Evolutionary conservation across 2,329 filamentous ascomycete genomes (phyloP).

Genomic region (Cadophora sp.): DNA sequence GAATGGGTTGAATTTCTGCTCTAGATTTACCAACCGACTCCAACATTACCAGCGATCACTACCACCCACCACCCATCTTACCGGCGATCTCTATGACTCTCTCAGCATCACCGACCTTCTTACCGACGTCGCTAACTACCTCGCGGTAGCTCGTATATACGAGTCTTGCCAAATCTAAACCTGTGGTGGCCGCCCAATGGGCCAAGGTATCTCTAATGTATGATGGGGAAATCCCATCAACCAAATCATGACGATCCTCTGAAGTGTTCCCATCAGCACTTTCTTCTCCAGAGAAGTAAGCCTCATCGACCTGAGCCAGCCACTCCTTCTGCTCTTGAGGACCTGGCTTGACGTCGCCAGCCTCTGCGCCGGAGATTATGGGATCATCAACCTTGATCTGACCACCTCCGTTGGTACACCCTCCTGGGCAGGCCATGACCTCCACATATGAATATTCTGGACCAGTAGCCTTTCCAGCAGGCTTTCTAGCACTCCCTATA

Average conservation of each 20-base stretch:
- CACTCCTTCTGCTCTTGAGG: constrained; percentile 86
- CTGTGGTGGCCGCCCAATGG: constrained; percentile 78
- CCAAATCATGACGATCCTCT: constrained; percentile 48
- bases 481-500: constrained; percentile 61
- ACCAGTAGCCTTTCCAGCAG: constrained; percentile 54
- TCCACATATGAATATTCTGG: constrained; percentile 91
- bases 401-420: constrained; percentile 96
- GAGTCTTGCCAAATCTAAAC: constrained; percentile 73
- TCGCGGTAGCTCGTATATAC: constrained; percentile 88
- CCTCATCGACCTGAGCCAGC: constrained; percentile 83
- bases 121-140: constrained; percentile 95
- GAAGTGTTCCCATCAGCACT: constrained; percentile 39
- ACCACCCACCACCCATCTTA: constrained; percentile 95
- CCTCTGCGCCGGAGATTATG: constrained; percentile 58
- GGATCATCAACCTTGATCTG: constrained; percentile 92
- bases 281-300: constrained; percentile 82
- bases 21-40: constrained; percentile 82
- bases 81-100: constrained; percentile 87
- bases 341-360: constrained; percentile 62
- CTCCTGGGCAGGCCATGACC: constrained; percentile 99
- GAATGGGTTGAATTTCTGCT: constrained; percentile 50
- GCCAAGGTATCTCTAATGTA: constrained; percentile 72
- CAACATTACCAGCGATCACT: constrained; percentile 81
- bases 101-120: constrained; percentile 74
- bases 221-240: constrained; percentile 70